These are phyloP conservation scores for Vitrella brassicaformis DNA, from an alignment of 73 alveolate genomes.

Conservation along the genomic window DNA sequence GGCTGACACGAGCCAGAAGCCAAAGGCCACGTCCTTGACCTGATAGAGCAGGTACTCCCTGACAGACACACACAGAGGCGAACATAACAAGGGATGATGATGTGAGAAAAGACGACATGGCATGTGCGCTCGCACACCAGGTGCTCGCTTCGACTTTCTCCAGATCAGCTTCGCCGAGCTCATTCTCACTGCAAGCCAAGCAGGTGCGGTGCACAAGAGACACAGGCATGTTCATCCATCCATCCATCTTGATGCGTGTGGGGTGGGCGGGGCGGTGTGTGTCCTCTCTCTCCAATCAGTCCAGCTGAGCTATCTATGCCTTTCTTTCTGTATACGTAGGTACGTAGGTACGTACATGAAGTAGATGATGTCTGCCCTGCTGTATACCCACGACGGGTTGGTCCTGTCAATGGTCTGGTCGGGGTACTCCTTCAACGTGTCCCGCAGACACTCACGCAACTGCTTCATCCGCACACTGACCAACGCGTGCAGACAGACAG, in stretches of 20 bases:
- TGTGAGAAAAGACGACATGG: neutral
- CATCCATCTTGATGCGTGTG: neutral
- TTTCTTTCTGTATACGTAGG: neutral
- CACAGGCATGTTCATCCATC: neutral
- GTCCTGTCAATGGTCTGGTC: neutral
- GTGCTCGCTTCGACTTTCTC: no score
- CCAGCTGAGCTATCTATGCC: neutral
- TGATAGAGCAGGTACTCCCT: neutral
- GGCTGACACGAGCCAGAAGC: neutral
- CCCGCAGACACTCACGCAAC: neutral
- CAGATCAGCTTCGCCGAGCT: no score
- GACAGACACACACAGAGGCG: neutral
- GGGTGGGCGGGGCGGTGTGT: neutral
- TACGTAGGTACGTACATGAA: neutral
- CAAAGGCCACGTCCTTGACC: neutral
- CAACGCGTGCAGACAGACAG: neutral
- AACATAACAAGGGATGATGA: neutral
- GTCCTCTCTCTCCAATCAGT: neutral
- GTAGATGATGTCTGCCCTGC: neutral
- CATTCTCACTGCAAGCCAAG: neutral
- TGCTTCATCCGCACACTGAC: neutral
- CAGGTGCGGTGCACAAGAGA: neutral
- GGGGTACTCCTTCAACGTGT: neutral
- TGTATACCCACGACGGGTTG: neutral
- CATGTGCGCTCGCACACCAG: no score